Base-by-base conservation (phyloP, 805 yeast species). In the Schwanniomyces sp. region DNA sequence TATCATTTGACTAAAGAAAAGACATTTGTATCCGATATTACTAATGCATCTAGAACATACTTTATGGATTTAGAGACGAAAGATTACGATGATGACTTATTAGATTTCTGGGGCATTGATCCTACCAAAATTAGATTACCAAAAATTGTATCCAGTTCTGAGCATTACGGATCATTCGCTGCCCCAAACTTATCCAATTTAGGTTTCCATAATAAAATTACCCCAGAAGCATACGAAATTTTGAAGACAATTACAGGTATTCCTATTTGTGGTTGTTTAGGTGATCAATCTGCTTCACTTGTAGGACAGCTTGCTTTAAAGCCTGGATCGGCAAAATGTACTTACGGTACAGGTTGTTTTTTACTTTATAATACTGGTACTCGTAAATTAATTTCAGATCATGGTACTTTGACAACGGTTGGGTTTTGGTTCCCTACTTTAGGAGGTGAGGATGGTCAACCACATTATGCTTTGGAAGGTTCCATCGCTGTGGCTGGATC, bases 401-500 rank as follows among this genome's bases (percentile, higher is more conserved):
- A 87, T 62, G 97, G 97, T 42, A 84, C 95, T 11, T 76, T 91
- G 55, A 91, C 97, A 38, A 91, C 97, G 1, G 79, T 91, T 45
- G 96, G 92, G 2, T 92, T 80, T 73, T 89, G 96, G 88, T 87
- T 91, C 70, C 92, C 94, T 34, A 75, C 76, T 46, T 66, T 86
- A 49, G 55, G 59, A 25, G 79, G 80, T 12, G 74, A 71, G 18
- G 65, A 59, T 25, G 67, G 69, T 1, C 66, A 77, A 56, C 96
- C 97, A 5, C 90, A 86, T 54, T 91, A 81, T 68, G 97, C 97
- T 10, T 73, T 91, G 44, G 98, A 91, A 70, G 98, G 98, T 44
- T 90, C 97, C 7, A 88, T 92, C 59, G 95, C 97, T 3, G 97
- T 91, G 45, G 97, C 97, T 18, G 97, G 98, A 27, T 84, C 96